Evolutionary conservation across 1,284 basidiomycete genomes (phyloP).

Genomic region (Apiotrichum sp.): DNA sequence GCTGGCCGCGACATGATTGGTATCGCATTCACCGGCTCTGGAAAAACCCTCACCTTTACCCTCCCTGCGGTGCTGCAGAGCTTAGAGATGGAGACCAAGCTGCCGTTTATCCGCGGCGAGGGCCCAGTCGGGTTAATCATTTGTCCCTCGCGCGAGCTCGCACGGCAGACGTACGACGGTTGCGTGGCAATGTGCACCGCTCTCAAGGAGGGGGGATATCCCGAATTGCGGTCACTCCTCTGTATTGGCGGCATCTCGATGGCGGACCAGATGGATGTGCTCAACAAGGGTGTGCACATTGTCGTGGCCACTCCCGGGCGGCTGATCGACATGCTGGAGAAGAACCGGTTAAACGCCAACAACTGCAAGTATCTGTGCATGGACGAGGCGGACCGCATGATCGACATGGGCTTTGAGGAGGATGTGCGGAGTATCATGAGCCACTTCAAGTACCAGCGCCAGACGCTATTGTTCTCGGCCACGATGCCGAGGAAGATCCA

Average conservation of each 20-base stretch:
- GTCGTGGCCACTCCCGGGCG: conserved; percentile 55
- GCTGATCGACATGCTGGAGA: conserved; percentile 63
- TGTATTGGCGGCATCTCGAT: conserved; percentile 98
- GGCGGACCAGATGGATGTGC: conserved; percentile 85
- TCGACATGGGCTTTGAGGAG: conserved; percentile 97
- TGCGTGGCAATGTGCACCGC: conserved; percentile 77
- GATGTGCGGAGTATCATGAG: conserved; percentile 98
- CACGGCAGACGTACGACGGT: conserved; percentile 94
- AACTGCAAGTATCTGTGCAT: conserved; percentile 93
- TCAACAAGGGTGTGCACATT: conserved; percentile 87
- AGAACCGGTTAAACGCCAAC: conserved; percentile 82
- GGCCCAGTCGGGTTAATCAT: conserved; percentile 92
- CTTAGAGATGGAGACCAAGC: conserved; percentile 82
- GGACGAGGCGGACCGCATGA: conserved; percentile 99
- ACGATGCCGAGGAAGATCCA: conserved; percentile 99
- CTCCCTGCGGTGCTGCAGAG: conserved; percentile 92
- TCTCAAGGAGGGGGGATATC: conserved; percentile 75
- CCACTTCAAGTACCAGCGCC: conserved; percentile 95
- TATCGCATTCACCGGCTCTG: conserved; percentile 90
- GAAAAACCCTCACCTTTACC: conserved; percentile 86
- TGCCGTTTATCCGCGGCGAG: conserved; percentile 86
- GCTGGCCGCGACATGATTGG: conserved; percentile 88
- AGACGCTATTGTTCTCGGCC: conserved; percentile 94
- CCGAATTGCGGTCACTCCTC: conserved; percentile 75
- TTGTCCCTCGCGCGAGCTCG: conserved; percentile 90